Conservation (phyloP, 1,284 basidiomycete genomes). For the Cryptococcus sp. region DNA sequence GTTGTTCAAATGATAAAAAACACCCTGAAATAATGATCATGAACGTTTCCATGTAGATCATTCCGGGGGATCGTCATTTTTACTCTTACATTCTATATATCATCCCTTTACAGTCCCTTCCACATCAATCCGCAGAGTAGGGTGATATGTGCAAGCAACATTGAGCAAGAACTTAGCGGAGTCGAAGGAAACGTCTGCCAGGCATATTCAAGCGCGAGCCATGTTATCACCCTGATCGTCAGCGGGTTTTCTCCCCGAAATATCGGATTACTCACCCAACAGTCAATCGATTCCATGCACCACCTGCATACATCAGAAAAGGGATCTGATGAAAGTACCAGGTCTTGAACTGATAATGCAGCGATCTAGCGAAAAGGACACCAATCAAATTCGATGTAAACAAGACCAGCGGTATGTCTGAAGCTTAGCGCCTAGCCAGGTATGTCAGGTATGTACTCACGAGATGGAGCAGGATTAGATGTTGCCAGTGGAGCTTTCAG, state of each 20-base stretch:
- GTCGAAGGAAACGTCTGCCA: constrained; percentile 88
- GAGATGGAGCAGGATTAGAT: constrained; percentile 14
- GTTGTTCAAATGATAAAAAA: no score
- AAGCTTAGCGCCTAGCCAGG: background rate
- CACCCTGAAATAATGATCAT: no score
- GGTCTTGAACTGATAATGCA: constrained; percentile 98
- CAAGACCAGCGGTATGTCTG: constrained; percentile 75
- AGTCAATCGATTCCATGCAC: constrained; percentile 17
- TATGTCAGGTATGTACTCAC: constrained; percentile 16
- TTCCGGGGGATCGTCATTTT: no score
- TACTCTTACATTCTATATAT: no score
- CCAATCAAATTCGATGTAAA: constrained; percentile 92
- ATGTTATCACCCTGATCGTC: constrained; percentile 56
- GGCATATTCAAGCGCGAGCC: constrained; percentile 69
- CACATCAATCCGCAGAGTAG: no score
- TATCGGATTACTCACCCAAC: constrained; percentile 21
- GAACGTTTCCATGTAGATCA: no score
- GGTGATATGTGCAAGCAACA: no score
- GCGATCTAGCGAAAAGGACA: constrained; percentile 83
- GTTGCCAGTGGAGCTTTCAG: constrained; percentile 8
- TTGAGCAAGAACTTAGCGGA: constrained; percentile 55
- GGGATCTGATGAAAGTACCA: constrained; percentile 97
- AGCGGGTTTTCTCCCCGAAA: background rate
- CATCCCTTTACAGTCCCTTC: no score
- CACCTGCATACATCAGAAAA: constrained; percentile 56